These are phyloP conservation scores for Allium fistulosum DNA, from an alignment of 106 monocot genomes.

Conservation along the genomic window DNA sequence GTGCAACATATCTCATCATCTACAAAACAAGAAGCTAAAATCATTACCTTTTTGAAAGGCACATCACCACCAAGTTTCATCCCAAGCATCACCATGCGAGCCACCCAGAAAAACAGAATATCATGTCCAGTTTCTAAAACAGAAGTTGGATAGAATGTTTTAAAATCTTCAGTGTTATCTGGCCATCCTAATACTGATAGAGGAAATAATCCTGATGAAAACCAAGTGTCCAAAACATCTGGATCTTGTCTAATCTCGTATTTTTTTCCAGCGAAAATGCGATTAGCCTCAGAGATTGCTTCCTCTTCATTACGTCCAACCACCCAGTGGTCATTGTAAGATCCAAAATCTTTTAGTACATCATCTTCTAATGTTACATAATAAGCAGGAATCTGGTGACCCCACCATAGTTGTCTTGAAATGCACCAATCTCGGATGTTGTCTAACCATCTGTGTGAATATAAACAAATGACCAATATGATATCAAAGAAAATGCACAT, in stretches of 20 bases:
- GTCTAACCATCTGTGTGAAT: slow-evolving; percentile 61
- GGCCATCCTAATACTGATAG: slow-evolving; percentile 96
- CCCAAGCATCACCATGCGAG: slow-evolving; percentile 99
- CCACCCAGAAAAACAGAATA: slow-evolving; percentile 99
- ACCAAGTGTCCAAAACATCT: slow-evolving; percentile 98
- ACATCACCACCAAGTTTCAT: slow-evolving; percentile 97
- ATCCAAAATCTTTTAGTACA: slow-evolving; percentile 51
- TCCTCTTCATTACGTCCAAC: slow-evolving; percentile 78
- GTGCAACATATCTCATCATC: no score
- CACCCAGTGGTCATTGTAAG: slow-evolving; percentile 83
- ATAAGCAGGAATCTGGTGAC: slow-evolving; percentile 97
- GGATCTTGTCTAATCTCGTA: slow-evolving; percentile 69
- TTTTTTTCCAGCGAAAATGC: slow-evolving; percentile 50
- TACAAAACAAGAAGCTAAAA: not conserved
- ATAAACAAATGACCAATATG: no score
- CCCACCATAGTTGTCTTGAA: slow-evolving; percentile 99
- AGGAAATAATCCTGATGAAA: slow-evolving; percentile 92
- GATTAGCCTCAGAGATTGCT: slow-evolving; percentile 49
- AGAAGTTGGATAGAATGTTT: slow-evolving; percentile 85
- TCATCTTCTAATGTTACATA: slow-evolving; percentile 83
- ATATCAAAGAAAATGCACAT: no score
- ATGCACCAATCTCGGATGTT: slow-evolving; percentile 99
- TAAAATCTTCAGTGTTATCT: slow-evolving; percentile 67
- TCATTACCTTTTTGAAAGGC: slow-evolving; percentile 88
- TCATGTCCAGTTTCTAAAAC: slow-evolving; percentile 97